A percentile compares a stretch with the other conserved stretches of the same genome.
Conservation (phyloP, 2,329 filamentous ascomycete species). For the Capronia americana region DNA sequence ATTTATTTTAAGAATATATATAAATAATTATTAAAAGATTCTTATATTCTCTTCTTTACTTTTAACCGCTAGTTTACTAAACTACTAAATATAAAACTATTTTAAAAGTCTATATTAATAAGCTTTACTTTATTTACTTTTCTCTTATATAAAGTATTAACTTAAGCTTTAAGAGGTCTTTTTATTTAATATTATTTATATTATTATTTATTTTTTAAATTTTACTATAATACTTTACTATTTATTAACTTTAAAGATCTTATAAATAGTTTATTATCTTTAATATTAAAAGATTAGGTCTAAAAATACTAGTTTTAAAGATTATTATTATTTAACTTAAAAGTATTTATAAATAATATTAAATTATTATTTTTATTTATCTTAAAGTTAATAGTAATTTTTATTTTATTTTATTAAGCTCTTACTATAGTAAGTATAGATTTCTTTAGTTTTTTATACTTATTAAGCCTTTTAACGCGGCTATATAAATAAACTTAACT, state of each 20-base stretch:
- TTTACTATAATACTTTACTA: neutral
- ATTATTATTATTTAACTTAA: neutral
- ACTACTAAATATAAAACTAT: neutral
- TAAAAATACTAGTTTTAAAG: neutral
- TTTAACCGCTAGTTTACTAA: neutral
- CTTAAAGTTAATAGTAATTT: neutral
- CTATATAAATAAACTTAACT: neutral
- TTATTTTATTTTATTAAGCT: neutral
- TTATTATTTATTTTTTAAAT: conserved; percentile 2
- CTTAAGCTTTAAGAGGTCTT: neutral
- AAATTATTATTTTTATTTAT: neutral
- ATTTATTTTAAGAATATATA: conserved; percentile 5
- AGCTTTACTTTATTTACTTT: conserved; percentile 1
- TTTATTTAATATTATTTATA: neutral
- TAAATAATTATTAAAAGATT: neutral
- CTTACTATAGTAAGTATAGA: conserved; percentile 1
- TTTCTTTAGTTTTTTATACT: conserved; percentile 5
- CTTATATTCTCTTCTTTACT: neutral
- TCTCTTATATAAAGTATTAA: conserved; percentile 8
- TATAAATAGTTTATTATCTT: neutral
- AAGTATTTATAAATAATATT: neutral
- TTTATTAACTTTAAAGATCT: neutral
- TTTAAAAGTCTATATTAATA: neutral
- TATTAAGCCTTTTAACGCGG: conserved; percentile 2
- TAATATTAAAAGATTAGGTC: neutral